Percentiles rank a stretch among this genome's conserved stretches.
Evolutionary conservation across 2,329 filamentous ascomycete species (phyloP).

Genomic region (Beauveria rudraprayagi): DNA sequence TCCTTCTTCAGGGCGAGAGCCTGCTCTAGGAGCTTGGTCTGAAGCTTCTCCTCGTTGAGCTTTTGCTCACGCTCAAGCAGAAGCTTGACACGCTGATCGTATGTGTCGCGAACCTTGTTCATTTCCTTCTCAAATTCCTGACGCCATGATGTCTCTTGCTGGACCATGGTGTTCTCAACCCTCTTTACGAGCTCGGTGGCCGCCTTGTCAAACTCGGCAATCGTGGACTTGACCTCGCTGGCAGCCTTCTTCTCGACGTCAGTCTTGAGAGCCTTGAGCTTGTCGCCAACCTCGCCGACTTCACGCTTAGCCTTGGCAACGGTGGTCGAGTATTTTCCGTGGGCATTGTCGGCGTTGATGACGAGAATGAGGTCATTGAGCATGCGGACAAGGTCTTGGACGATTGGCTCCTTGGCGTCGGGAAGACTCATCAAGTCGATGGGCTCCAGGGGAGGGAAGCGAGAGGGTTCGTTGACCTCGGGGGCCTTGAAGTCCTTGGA

Average conservation of each 20-base stretch:
- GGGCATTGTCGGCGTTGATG: constrained; percentile 77
- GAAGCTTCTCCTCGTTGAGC: constrained; percentile 72
- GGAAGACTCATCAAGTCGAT: constrained; percentile 73
- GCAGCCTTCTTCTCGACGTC: constrained; percentile 64
- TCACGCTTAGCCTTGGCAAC: constrained; percentile 82
- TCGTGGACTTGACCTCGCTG: constrained; percentile 62
- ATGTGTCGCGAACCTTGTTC: constrained; percentile 65
- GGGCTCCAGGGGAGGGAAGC: constrained; percentile 53
- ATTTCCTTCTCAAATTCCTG: constrained; percentile 84
- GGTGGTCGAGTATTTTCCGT: constrained; percentile 67
- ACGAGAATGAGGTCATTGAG: constrained; percentile 93
- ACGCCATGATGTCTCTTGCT: constrained; percentile 75
- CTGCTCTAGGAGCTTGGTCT: constrained; percentile 84
- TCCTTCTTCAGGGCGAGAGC: constrained; percentile 80
- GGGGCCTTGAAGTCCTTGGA: constrained; percentile 40
- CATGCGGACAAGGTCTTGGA: constrained; percentile 90
- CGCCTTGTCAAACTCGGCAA: constrained; percentile 75
- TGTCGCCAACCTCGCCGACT: constrained; percentile 66
- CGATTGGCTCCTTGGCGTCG: constrained; percentile 73
- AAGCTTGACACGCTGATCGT: constrained; percentile 70
- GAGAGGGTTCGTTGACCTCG: constrained; percentile 59
- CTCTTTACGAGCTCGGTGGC: constrained; percentile 80
- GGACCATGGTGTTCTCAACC: constrained; percentile 74
- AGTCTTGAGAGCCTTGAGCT: constrained; percentile 67
- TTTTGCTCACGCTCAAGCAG: constrained; percentile 73